A percentile compares a stretch with the other conserved stretches of the same genome.
These are phyloP conservation scores for Lentinula detonsa DNA, from an alignment of 768 basidiomycete species.

Conservation along the genomic window DNA sequence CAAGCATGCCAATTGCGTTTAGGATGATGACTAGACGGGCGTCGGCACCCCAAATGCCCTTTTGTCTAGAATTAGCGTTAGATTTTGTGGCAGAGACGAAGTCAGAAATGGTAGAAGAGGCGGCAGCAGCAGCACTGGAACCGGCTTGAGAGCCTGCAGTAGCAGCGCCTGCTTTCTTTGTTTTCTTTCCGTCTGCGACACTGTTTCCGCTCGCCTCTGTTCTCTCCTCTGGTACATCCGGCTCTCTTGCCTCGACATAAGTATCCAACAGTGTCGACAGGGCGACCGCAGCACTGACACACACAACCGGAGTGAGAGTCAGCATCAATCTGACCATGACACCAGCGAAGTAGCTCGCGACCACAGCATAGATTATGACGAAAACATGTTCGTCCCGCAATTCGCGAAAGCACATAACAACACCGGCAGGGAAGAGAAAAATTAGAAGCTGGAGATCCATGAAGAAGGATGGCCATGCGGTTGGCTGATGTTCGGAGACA, in stretches of 20 bases:
- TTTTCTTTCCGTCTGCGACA: constrained; percentile 38
- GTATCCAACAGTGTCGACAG: constrained; percentile 83
- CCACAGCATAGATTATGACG: constrained; percentile 94
- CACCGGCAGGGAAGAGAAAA: constrained; percentile 96
- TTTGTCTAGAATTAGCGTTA: constrained; percentile 27
- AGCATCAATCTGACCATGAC: constrained; percentile 99
- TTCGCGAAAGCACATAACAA: constrained; percentile 88
- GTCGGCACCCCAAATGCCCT: constrained; percentile 83
- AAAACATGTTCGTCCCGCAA: constrained; percentile 96
- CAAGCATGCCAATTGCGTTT: constrained; percentile 71
- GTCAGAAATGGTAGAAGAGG: constrained; percentile 31
- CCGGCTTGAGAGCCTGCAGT: constrained; percentile 18
- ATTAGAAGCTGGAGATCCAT: constrained; percentile 99
- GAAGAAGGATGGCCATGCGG: constrained; percentile 99
- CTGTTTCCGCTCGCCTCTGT: constrained; percentile 17
- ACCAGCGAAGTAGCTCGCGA: constrained; percentile 97
- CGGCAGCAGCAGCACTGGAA: constrained; percentile 16
- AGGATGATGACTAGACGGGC: constrained; percentile 70
- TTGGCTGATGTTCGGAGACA: constrained; percentile 98
- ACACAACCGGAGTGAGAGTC: constrained; percentile 94
- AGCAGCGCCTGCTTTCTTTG: constrained; percentile 46
- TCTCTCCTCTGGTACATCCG: constrained; percentile 25
- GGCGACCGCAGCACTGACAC: constrained; percentile 88
- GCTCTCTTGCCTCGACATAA: constrained; percentile 82
- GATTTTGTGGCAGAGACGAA: constrained; percentile 34